These are phyloP conservation scores for Echeveria elegans DNA, from an alignment of 164 flowering plant species.

Conservation along the genomic window DNA sequence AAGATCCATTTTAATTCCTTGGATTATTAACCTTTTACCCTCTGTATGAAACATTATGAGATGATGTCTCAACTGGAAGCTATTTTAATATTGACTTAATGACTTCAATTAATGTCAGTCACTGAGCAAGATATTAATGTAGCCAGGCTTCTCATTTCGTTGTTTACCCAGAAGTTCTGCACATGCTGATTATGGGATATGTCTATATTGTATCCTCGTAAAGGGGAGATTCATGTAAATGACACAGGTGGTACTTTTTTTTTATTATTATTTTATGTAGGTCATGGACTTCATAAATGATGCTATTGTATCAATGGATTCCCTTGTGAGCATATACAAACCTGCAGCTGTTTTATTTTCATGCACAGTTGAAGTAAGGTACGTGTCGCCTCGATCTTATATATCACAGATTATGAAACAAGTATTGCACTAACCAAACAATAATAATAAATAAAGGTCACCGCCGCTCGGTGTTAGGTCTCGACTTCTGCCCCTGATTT, in stretches of 20 bases:
- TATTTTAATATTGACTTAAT: background rate
- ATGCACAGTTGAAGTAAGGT: slow-evolving; percentile 67
- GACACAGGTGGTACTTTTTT: background rate
- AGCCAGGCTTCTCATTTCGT: background rate
- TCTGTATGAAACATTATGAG: background rate
- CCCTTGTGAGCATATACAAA: slow-evolving; percentile 63
- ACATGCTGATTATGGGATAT: background rate
- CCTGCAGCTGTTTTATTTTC: slow-evolving; percentile 71
- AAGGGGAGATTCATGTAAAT: background rate
- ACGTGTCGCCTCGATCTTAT: background rate
- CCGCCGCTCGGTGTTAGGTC: background rate
- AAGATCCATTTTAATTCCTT: background rate
- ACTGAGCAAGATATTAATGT: background rate
- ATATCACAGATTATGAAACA: background rate
- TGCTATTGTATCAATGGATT: slow-evolving; percentile 68
- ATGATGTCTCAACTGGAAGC: background rate
- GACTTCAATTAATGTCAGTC: background rate
- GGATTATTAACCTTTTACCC: background rate
- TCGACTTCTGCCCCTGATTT: background rate
- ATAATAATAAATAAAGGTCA: background rate
- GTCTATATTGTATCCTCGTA: background rate
- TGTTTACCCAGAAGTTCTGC: background rate
- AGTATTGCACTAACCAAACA: background rate
- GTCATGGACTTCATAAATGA: slow-evolving; percentile 97
- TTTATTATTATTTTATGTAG: slow-evolving; percentile 25